phyloP scores from a whole-genome alignment of 2,329 filamentous ascomycete genomes.

The Westerdykella aurantiaca region DNA sequence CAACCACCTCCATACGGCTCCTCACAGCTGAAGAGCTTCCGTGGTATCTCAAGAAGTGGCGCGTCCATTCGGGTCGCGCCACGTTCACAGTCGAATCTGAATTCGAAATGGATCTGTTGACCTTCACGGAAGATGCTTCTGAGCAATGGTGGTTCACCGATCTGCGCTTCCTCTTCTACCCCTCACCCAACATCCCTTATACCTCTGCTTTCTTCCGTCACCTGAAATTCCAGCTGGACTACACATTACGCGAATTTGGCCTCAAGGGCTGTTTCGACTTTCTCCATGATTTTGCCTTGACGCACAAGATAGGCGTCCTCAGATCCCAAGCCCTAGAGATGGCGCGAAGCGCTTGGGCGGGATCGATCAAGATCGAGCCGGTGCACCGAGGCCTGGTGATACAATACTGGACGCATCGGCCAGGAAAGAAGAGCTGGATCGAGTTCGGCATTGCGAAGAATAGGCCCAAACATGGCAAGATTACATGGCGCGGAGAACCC shows the following conservation, averaged over 20 bases:
- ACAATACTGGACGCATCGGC: slow-evolving; percentile 79
- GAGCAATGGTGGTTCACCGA: slow-evolving; percentile 94
- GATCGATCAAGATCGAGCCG: slow-evolving; percentile 69
- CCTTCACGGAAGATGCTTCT: slow-evolving; percentile 75
- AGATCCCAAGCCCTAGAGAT: slow-evolving; percentile 70
- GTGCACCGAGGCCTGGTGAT: slow-evolving; percentile 77
- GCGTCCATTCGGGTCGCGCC: slow-evolving; percentile 76
- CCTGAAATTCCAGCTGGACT: slow-evolving; percentile 68
- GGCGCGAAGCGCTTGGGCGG: slow-evolving; percentile 66
- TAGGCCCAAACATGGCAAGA: slow-evolving; percentile 32
- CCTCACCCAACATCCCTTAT: slow-evolving; percentile 55
- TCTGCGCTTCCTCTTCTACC: slow-evolving; percentile 75
- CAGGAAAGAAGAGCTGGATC: slow-evolving; percentile 78
- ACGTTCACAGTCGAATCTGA: slow-evolving; percentile 80
- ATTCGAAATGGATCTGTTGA: slow-evolving; percentile 88
- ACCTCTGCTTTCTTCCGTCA: slow-evolving; percentile 55
- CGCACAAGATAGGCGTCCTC: slow-evolving; percentile 81
- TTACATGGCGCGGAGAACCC: slow-evolving; percentile 30
- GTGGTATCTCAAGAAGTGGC: slow-evolving; percentile 68
- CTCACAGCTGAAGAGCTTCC: slow-evolving; percentile 81
- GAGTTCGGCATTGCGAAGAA: slow-evolving; percentile 76
- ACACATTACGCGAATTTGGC: slow-evolving; percentile 62
- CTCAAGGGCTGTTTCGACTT: slow-evolving; percentile 77
- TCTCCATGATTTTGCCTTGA: slow-evolving; percentile 80
- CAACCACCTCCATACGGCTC: slow-evolving; percentile 73